phyloP scores from a whole-genome alignment of 169 alveolate genomes.

The Theileria equi region DNA sequence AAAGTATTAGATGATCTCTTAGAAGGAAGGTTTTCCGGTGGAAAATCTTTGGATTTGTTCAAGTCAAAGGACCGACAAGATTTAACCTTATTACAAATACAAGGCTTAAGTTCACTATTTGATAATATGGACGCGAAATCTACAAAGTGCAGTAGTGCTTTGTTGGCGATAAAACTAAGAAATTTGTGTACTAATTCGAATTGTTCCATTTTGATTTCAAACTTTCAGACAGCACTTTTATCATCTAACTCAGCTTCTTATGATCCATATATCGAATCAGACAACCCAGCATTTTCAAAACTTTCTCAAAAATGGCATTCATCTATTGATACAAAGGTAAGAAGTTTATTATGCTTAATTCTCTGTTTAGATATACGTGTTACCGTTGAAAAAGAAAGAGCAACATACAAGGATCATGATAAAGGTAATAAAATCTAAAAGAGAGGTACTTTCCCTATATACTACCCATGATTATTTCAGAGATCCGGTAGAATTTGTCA shows the following conservation, averaged over 20 bases:
- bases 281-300: slow-evolving; percentile 28
- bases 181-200: background rate
- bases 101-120: slow-evolving; percentile 16
- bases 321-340: slow-evolving; percentile 19
- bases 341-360: background rate
- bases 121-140: background rate
- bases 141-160: background rate
- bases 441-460: background rate
- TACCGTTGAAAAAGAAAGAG: background rate
- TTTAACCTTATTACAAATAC: background rate
- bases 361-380: slow-evolving; percentile 1
- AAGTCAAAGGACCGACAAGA: slow-evolving; percentile 1
- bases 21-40: background rate
- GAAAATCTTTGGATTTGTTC: too few species aligned
- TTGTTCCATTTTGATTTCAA: slow-evolving; percentile 19
- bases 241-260: background rate
- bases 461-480: background rate
- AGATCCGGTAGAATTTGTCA: background rate
- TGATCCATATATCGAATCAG: slow-evolving; percentile 25
- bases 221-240: slow-evolving; percentile 12
- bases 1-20: slow-evolving; percentile 5
- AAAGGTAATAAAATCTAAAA: background rate
- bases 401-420: background rate
- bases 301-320: slow-evolving; percentile 16
- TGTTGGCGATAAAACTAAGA: background rate